These are phyloP conservation scores for Aspergillus bridgeri DNA, from an alignment of 495 filamentous ascomycete species.

Conservation along the genomic window DNA sequence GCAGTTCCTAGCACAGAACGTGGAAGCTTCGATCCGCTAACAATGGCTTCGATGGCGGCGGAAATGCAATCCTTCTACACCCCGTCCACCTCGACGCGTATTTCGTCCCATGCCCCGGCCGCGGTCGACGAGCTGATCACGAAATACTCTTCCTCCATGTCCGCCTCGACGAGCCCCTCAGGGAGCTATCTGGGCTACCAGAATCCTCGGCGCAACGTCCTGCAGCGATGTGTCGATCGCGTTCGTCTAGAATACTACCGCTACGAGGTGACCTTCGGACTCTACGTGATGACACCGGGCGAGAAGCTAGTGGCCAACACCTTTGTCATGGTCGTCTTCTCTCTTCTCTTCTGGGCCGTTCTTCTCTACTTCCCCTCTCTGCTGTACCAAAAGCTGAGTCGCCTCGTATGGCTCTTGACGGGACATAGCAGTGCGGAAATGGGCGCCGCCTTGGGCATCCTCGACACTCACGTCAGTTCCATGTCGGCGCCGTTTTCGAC, in stretches of 20 bases:
- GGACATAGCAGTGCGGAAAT: conserved; percentile 36
- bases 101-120: conserved; percentile 31
- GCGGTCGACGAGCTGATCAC: conserved; percentile 37
- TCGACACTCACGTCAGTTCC: conserved; percentile 24
- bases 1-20: background rate
- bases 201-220: conserved; percentile 22
- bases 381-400: conserved; percentile 36
- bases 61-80: conserved; percentile 43
- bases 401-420: conserved; percentile 41
- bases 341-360: conserved; percentile 36
- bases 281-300: conserved; percentile 69
- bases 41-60: conserved; percentile 35
- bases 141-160: conserved; percentile 36
- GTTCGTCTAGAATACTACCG: conserved; percentile 68
- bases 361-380: conserved; percentile 40
- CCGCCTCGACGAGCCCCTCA: conserved; percentile 11
- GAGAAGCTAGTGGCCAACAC: conserved; percentile 68
- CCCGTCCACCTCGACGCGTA: conserved; percentile 26
- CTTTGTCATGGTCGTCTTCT: conserved; percentile 37
- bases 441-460: conserved; percentile 26
- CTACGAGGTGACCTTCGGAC: conserved; percentile 70
- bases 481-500: conserved; percentile 15
- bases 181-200: conserved; percentile 9
- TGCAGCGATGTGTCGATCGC: conserved; percentile 45
- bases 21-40: background rate